Conservation (phyloP, 768 basidiomycete genomes). For the Russula earlei region DNA sequence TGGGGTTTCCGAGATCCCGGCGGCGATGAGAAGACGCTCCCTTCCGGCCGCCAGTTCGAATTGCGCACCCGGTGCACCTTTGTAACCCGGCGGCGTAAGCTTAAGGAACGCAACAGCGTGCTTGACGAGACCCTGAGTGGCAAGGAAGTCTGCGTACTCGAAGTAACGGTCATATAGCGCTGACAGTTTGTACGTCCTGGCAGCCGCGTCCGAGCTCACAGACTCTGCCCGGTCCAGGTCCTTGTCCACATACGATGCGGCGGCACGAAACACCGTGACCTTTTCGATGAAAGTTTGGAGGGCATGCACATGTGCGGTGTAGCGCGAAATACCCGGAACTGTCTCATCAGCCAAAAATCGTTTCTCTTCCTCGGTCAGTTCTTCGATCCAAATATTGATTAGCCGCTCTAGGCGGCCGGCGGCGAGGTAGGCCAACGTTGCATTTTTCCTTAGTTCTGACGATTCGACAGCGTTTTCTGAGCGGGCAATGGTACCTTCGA, state of each 20-base stretch:
- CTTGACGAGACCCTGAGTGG: constrained; percentile 79
- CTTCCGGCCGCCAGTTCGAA: constrained; percentile 36
- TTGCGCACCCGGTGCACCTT: constrained; percentile 39
- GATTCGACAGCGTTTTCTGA: constrained; percentile 39
- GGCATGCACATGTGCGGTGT: constrained; percentile 75
- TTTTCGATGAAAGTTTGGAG: constrained; percentile 95
- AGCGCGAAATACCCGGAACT: constrained; percentile 42
- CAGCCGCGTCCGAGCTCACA: constrained; percentile 33
- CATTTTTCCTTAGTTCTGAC: constrained; percentile 66
- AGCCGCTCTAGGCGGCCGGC: constrained; percentile 81
- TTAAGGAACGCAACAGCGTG: constrained; percentile 75
- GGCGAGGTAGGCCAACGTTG: constrained; percentile 88
- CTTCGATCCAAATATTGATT: constrained; percentile 86
- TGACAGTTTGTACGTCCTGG: constrained; percentile 72
- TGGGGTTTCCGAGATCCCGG: constrained; percentile 25
- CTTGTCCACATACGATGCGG: constrained; percentile 67
- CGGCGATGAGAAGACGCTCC: constrained; percentile 37
- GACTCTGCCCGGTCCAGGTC: constrained; percentile 43
- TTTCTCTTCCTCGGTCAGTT: constrained; percentile 79
- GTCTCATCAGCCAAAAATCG: constrained; percentile 34
- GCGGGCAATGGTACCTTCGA: constrained; percentile 57
- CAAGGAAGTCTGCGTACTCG: constrained; percentile 90
- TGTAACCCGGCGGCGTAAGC: constrained; percentile 71
- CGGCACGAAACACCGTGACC: constrained; percentile 86
- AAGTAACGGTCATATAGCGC: constrained; percentile 86